These are phyloP conservation scores for Oryza australiensis DNA, from an alignment of 176 grass and related monocot species.

Conservation along the genomic window DNA sequence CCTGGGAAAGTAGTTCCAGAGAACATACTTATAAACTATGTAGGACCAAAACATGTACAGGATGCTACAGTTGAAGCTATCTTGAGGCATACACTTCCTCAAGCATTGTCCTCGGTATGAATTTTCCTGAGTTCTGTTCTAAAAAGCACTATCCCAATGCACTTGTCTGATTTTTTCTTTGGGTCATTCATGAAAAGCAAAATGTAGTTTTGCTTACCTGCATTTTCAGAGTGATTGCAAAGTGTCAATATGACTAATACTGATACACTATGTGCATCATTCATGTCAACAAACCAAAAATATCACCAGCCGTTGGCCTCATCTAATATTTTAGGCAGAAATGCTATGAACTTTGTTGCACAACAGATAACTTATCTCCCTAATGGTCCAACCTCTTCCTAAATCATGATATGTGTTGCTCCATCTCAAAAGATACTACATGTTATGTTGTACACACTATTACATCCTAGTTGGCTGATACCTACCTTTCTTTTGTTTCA, in stretches of 20 bases:
- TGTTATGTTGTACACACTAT: slow-evolving; percentile 21
- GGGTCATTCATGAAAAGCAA: not conserved
- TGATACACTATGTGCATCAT: not conserved
- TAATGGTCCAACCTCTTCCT: not conserved
- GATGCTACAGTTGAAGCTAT: slow-evolving; percentile 82
- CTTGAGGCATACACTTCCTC: slow-evolving; percentile 84
- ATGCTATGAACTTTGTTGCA: not conserved
- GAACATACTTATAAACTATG: slow-evolving; percentile 74
- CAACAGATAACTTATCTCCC: slow-evolving; percentile 18
- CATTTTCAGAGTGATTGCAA: slow-evolving; percentile 13
- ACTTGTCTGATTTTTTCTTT: slow-evolving; percentile 9
- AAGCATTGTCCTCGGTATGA: slow-evolving; percentile 80
- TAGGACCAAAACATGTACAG: slow-evolving; percentile 65
- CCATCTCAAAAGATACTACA: not conserved
- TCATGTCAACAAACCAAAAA: not conserved
- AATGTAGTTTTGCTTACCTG: slow-evolving; percentile 13
- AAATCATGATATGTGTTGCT: slow-evolving; percentile 21
- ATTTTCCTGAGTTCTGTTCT: not conserved
- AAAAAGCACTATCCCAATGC: slow-evolving; percentile 6
- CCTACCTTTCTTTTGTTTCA: slow-evolving; percentile 23
- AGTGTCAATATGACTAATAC: not conserved
- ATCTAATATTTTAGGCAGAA: slow-evolving; percentile 16
- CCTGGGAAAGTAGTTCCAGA: slow-evolving; percentile 75
- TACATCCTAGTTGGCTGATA: slow-evolving; percentile 22
- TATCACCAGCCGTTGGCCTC: not conserved